A percentile compares a stretch with the other conserved stretches of the same genome.
These are phyloP conservation scores for Chloris gayana DNA, from an alignment of 176 grass and related monocot species.

Conservation along the genomic window DNA sequence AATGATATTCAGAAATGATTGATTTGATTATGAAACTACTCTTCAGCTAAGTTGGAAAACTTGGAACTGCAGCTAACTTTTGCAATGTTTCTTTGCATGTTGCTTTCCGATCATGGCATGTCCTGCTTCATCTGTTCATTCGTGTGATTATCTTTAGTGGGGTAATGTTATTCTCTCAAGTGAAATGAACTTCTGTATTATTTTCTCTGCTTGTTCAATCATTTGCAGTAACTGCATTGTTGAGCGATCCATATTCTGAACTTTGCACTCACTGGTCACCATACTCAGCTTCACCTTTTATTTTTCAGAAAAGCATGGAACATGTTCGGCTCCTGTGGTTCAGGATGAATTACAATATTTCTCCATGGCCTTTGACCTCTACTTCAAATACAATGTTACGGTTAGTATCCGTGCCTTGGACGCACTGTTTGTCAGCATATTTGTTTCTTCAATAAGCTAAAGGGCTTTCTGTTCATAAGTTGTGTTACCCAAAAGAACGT, in stretches of 20 bases:
- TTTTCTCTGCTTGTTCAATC: background rate
- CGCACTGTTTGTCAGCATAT: background rate
- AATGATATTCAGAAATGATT: conserved; percentile 4
- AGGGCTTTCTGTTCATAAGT: background rate
- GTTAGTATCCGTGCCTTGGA: conserved; percentile 22
- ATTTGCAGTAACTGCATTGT: background rate
- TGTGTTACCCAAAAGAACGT: background rate
- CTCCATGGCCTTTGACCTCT: conserved; percentile 44
- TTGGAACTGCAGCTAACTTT: conserved; percentile 21
- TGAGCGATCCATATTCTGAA: background rate
- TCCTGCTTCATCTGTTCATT: background rate
- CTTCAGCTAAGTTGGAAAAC: background rate
- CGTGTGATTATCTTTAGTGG: conserved; percentile 38
- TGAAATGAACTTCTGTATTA: background rate
- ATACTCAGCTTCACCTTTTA: background rate
- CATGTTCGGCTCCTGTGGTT: conserved; percentile 53
- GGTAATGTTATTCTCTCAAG: conserved; percentile 39
- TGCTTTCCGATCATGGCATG: background rate
- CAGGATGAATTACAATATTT: conserved; percentile 50
- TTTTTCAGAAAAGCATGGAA: conserved; percentile 59
- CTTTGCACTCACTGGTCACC: background rate
- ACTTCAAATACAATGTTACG: conserved; percentile 53
- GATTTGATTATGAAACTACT: background rate
- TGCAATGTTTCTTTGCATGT: conserved; percentile 17
- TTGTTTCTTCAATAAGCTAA: conserved; percentile 14